These are phyloP conservation scores for Colletotrichum sublineola DNA, from an alignment of 2,329 filamentous ascomycete genomes.

Conservation along the genomic window DNA sequence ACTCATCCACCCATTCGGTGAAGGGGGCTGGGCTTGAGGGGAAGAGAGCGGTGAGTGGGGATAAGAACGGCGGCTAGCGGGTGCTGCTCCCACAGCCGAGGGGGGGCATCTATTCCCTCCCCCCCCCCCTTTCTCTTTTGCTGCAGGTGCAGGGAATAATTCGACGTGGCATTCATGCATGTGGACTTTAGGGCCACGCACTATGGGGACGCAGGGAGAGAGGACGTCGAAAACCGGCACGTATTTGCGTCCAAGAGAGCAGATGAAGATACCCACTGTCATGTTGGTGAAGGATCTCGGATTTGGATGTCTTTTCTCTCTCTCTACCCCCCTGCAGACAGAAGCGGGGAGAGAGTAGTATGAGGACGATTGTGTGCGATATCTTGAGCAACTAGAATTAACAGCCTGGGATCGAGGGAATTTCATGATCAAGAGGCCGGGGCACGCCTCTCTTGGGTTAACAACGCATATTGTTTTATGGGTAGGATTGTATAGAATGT, in stretches of 20 bases:
- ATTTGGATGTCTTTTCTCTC: not conserved
- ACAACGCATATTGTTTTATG: not conserved
- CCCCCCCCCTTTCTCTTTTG: not conserved
- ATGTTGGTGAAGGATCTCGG: too few relatives aligned
- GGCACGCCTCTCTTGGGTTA: not conserved
- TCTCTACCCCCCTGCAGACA: not conserved
- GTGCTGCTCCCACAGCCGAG: conserved; percentile 16
- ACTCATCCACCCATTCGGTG: conserved; percentile 24
- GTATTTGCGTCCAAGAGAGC: not conserved
- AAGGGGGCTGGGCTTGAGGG: conserved; percentile 33
- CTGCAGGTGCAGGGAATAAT: conserved; percentile 34
- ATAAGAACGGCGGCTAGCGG: conserved; percentile 40
- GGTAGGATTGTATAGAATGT: not conserved
- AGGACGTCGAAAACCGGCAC: not conserved
- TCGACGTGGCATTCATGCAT: conserved; percentile 29
- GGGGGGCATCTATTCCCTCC: not conserved
- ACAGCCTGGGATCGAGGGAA: conserved; percentile 1
- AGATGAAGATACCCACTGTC: conserved; percentile 13
- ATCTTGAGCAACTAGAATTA: not conserved
- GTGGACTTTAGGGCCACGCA: conserved; percentile 4
- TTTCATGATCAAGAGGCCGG: not conserved
- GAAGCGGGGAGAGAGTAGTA: not conserved
- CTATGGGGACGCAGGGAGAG: not conserved
- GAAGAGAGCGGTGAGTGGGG: conserved; percentile 40
- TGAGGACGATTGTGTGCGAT: not conserved